Evolutionary conservation across 2,329 filamentous ascomycete genomes (phyloP).

Genomic region (Ophiocordyceps camponoti-saundersi): DNA sequence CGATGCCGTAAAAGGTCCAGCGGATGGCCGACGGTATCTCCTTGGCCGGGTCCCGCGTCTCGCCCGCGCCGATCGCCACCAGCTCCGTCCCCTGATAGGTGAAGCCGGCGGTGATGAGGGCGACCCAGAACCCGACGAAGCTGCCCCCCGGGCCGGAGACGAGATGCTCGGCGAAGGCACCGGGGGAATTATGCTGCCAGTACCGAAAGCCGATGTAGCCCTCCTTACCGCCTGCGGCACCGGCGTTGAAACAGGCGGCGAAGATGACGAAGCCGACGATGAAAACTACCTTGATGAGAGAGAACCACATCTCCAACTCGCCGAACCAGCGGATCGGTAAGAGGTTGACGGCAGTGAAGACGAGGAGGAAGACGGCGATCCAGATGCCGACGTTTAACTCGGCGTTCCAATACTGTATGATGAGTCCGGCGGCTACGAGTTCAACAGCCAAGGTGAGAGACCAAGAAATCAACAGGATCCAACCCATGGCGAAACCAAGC

Average conservation of each 20-base stretch:
- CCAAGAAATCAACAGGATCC: constrained; percentile 75
- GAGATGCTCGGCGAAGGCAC: constrained; percentile 48
- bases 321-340: constrained; percentile 58
- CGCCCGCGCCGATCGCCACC: constrained; percentile 62
- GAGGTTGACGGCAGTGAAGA: constrained; percentile 54
- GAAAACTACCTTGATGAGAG: constrained; percentile 60
- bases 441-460: constrained; percentile 57
- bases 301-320: constrained; percentile 66
- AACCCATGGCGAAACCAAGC: constrained; percentile 62
- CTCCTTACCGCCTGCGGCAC: constrained; percentile 41
- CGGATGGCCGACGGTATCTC: constrained; percentile 57
- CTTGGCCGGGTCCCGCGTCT: constrained; percentile 55
- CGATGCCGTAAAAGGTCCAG: constrained; percentile 60
- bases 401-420: constrained; percentile 59
- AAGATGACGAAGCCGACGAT: constrained; percentile 64
- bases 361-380: constrained; percentile 55
- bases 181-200: constrained; percentile 40
- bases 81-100: constrained; percentile 59
- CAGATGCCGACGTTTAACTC: constrained; percentile 51
- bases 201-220: constrained; percentile 61
- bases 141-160: constrained; percentile 45
- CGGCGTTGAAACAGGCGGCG: constrained; percentile 53
- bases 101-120: constrained; percentile 52
- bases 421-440: constrained; percentile 53
- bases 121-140: constrained; percentile 55